Base-by-base conservation (phyloP, 2,329 filamentous ascomycete species). In the Bipolaris bicolor region DNA sequence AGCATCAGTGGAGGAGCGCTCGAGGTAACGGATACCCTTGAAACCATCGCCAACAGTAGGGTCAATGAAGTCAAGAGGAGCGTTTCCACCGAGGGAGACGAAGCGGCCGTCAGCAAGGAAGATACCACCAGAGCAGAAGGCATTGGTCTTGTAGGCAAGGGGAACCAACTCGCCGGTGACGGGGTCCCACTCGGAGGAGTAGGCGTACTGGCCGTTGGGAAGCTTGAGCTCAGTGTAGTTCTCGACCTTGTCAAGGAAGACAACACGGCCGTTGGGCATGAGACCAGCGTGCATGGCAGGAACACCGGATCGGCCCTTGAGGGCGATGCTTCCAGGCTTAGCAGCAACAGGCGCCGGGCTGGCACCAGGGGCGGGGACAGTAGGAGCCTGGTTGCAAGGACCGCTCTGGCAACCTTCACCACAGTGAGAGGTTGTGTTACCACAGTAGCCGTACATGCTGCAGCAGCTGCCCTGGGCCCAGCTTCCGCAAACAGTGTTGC, bases 221-320 rank as follows among this genome's bases (percentile, higher is more conserved):
- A 86, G 78, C 60, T 78, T 81, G 44, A 87, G 65, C 57, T 87
- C 78, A 0, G 85, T 86, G 71, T 84, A 87, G 69, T 87, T 83
- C 69, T 88, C 85, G 29, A 88, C 79, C 69, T 88, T 88, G 77
- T 88, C 86, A 15, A 87, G 74, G 73, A 88, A 88, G 36, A 85
- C 78, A 10, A 87, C 84, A 49, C 80, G 78, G 22, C 85, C 84
- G 64, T 87, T 86, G 13, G 79, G 82, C 77, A 87, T 78, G 20
- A 88, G 78, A 64, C 80, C 83, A 60, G 84, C 85, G 64, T 86
- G 84, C 86, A 88, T 88, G 15, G 80, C 84, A 39, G 85, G 84
- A n/a, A 87, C 85, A 62, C 86, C 86, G 50, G 83, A 84, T 55
- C 81, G 74, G 16, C 84, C 85, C 52, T 83, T 77, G 34, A 84